Evolutionary conservation across 257 asterid genomes (phyloP).

Genomic region (Apocynum venetum): DNA sequence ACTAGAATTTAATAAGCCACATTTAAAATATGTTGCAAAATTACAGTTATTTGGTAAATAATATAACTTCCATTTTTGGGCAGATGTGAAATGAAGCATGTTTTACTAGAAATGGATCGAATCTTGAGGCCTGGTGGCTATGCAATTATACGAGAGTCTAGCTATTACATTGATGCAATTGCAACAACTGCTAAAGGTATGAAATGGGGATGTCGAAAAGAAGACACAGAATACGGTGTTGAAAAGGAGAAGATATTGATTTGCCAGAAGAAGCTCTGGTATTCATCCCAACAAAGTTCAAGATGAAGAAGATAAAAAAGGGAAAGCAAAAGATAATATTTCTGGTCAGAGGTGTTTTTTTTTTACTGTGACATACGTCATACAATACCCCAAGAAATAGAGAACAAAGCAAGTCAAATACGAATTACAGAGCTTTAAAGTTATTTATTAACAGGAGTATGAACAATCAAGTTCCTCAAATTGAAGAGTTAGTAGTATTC

Average conservation of each 20-base stretch:
- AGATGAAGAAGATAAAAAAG: slow-evolving; percentile 22
- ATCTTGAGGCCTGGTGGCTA: slow-evolving; percentile 86
- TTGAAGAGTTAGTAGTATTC: slow-evolving; percentile 26
- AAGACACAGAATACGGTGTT: slow-evolving; percentile 60
- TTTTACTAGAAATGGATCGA: slow-evolving; percentile 93
- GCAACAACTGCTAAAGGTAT: slow-evolving; percentile 75
- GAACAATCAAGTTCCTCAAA: slow-evolving; percentile 11
- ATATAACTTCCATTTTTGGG: not conserved
- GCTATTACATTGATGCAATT: slow-evolving; percentile 59
- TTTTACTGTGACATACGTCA: slow-evolving; percentile 29
- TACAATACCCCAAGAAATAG: slow-evolving; percentile 27
- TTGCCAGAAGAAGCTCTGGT: slow-evolving; percentile 99
- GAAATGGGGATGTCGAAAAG: slow-evolving; percentile 91
- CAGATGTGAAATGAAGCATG: slow-evolving; percentile 95
- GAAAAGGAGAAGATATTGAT: slow-evolving; percentile 74
- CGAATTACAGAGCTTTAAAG: slow-evolving; percentile 12
- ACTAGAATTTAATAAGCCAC: no score
- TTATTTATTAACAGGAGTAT: slow-evolving; percentile 4
- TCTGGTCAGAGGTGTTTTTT: slow-evolving; percentile 2
- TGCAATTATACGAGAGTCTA: slow-evolving; percentile 75
- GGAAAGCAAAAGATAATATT: not conserved
- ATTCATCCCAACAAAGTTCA: slow-evolving; percentile 57
- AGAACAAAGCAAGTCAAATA: slow-evolving; percentile 24
- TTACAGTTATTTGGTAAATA: not conserved
- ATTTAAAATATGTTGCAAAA: not conserved